Evolutionary conservation across 164 flowering plant species (phyloP).

Genomic region (Vitis cinerea): DNA sequence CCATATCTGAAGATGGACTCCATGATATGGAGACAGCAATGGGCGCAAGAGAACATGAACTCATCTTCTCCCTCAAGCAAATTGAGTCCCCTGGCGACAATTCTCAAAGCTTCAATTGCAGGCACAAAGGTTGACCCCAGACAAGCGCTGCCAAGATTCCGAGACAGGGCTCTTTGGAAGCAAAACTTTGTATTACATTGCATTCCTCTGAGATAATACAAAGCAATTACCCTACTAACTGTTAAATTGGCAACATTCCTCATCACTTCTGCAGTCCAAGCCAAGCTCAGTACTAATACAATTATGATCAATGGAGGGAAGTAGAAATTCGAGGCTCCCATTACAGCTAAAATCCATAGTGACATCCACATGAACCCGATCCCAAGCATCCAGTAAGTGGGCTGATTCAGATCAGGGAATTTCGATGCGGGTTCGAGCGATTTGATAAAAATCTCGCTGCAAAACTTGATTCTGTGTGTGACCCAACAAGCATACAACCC

Average conservation of each 20-base stretch:
- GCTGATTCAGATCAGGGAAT: conserved; percentile 62
- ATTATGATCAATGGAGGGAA: conserved; percentile 60
- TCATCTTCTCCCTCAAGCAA: conserved; percentile 94
- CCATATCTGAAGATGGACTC: conserved; percentile 70
- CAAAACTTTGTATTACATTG: conserved; percentile 68
- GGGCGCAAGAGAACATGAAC: conserved; percentile 96
- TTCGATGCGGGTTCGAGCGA: conserved; percentile 67
- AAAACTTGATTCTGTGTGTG: conserved; percentile 48
- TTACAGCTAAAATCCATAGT: conserved; percentile 74
- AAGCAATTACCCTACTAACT: conserved; percentile 68
- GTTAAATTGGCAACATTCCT: conserved; percentile 81
- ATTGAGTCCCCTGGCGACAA: conserved; percentile 73
- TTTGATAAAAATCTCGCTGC: conserved; percentile 45
- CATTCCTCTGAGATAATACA: conserved; percentile 90
- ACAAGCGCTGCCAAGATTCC: conserved; percentile 85
- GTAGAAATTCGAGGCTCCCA: conserved; percentile 77
- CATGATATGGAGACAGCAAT: conserved; percentile 85
- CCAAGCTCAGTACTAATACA: conserved; percentile 59
- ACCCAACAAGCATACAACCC: conserved; percentile 95
- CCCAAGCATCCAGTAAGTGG: conserved; percentile 74
- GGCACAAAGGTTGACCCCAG: conserved; percentile 88
- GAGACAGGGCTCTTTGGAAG: conserved; percentile 77
- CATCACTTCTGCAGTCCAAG: conserved; percentile 88
- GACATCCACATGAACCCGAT: conserved; percentile 79
- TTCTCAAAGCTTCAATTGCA: conserved; percentile 71